Percentiles rank a stretch among this genome's conserved stretches.
Conservation (phyloP, 1,284 basidiomycete genomes). For the Amylostereum areolatum region DNA sequence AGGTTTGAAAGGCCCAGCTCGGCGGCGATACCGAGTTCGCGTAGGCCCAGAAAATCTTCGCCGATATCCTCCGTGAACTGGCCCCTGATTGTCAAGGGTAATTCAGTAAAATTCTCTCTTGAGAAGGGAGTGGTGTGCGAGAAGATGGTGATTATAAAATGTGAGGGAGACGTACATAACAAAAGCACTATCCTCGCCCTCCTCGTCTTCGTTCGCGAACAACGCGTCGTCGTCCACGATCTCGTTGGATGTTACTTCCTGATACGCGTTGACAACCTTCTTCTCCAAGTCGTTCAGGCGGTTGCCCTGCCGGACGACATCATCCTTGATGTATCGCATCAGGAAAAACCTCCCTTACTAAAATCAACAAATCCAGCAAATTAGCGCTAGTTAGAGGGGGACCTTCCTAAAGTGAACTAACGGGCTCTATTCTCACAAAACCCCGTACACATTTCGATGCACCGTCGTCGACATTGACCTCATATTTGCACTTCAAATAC, state of each 20-base stretch:
- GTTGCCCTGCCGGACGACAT: constrained; percentile 77
- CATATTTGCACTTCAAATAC: no score
- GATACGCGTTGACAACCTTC: constrained; percentile 79
- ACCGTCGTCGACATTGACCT: no score
- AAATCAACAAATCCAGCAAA: no score
- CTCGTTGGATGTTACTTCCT: constrained; percentile 47
- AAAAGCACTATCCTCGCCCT: constrained; percentile 71
- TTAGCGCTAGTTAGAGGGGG: no score
- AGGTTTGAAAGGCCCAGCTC: constrained; percentile 82
- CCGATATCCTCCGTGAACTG: constrained; percentile 86
- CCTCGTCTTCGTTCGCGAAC: constrained; percentile 63
- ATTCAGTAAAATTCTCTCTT: not conserved
- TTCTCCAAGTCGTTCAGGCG: constrained; percentile 78
- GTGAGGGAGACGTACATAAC: constrained; percentile 48
- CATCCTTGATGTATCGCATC: constrained; percentile 88
- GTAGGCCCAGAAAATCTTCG: constrained; percentile 90
- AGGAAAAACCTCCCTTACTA: no score
- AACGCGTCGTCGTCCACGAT: constrained; percentile 74
- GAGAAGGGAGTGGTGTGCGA: no score
- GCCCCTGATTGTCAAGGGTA: constrained; percentile 43
- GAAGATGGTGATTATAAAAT: not conserved
- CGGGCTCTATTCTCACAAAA: no score
- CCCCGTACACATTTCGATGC: no score
- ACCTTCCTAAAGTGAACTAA: no score
- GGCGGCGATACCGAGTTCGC: constrained; percentile 82